These are phyloP conservation scores for Orbilia brochopaga DNA, from an alignment of 2,329 filamentous ascomycete species.

Conservation along the genomic window DNA sequence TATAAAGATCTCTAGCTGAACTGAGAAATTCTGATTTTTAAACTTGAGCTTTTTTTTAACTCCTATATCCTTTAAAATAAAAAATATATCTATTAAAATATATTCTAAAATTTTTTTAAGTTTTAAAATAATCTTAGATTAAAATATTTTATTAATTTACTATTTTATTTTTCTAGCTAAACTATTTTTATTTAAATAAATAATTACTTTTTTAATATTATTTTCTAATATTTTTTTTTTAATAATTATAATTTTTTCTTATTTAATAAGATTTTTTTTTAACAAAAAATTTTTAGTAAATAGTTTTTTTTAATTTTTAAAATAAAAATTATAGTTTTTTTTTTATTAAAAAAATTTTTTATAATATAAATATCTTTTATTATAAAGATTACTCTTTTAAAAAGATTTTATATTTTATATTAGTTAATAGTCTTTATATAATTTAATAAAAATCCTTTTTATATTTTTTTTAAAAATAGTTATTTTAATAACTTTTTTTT, in stretches of 20 bases:
- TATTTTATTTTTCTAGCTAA: constrained; percentile 4
- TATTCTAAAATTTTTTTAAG: neutral
- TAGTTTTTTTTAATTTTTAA: no score
- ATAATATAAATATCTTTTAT: constrained; percentile 5
- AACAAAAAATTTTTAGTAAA: no score
- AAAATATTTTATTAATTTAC: neutral
- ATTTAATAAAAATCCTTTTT: constrained; percentile 9
- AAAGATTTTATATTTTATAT: constrained; percentile 15
- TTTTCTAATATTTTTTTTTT: neutral
- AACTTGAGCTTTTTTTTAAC: neutral
- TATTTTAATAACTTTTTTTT: neutral
- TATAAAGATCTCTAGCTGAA: neutral
- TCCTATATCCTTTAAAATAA: constrained; percentile 5
- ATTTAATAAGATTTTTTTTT: no score
- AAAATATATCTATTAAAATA: constrained; percentile 5
- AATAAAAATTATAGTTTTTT: neutral
- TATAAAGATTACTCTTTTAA: constrained; percentile 12
- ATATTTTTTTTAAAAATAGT: neutral
- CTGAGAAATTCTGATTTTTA: neutral
- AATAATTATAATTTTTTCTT: no score
- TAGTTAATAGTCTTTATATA: constrained; percentile 9
- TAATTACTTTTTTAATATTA: neutral
- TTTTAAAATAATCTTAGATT: neutral
- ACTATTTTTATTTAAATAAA: constrained; percentile 8
- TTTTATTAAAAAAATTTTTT: neutral